phyloP scores from a whole-genome alignment of 495 filamentous ascomycete genomes.

The Staphylotrichum longicolle region DNA sequence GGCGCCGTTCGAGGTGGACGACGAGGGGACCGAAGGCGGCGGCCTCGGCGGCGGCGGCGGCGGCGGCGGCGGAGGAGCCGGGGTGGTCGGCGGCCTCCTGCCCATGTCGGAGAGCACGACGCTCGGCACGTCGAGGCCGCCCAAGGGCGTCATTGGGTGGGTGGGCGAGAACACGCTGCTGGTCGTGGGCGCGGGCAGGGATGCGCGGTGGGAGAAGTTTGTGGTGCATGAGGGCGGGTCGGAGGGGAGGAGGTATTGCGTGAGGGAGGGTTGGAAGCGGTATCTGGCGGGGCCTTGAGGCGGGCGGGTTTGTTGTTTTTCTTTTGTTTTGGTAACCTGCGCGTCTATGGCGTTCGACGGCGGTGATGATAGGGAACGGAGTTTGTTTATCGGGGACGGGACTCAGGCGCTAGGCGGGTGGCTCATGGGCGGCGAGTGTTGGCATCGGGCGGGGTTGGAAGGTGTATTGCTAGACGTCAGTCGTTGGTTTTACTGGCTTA shows the following conservation, averaged over 20 bases:
- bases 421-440: too few relatives aligned
- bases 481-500: background rate
- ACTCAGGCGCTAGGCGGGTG: too few relatives aligned
- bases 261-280: slow-evolving; percentile 76
- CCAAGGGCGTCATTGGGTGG: slow-evolving; percentile 80
- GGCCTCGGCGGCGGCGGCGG: slow-evolving; percentile 19
- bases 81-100: slow-evolving; percentile 5
- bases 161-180: slow-evolving; percentile 62
- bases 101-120: slow-evolving; percentile 39
- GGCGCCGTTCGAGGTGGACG: slow-evolving; percentile 73
- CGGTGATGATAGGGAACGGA: too few relatives aligned
- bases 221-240: slow-evolving; percentile 56
- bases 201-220: slow-evolving; percentile 84
- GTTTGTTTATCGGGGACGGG: too few relatives aligned
- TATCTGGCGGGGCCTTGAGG: slow-evolving; percentile 55
- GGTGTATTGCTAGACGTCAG: slow-evolving; percentile 13
- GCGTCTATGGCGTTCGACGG: too few relatives aligned
- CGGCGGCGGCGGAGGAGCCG: too few relatives aligned
- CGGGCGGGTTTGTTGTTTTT: background rate
- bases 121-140: slow-evolving; percentile 53
- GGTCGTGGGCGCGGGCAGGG: slow-evolving; percentile 76
- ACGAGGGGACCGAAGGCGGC: slow-evolving; percentile 46
- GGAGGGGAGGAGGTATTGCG: slow-evolving; percentile 59
- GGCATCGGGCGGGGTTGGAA: too few relatives aligned
- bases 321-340: background rate